Evolutionary conservation across 2,329 filamentous ascomycete species (phyloP).

Genomic region (Hypoxylon sp.): DNA sequence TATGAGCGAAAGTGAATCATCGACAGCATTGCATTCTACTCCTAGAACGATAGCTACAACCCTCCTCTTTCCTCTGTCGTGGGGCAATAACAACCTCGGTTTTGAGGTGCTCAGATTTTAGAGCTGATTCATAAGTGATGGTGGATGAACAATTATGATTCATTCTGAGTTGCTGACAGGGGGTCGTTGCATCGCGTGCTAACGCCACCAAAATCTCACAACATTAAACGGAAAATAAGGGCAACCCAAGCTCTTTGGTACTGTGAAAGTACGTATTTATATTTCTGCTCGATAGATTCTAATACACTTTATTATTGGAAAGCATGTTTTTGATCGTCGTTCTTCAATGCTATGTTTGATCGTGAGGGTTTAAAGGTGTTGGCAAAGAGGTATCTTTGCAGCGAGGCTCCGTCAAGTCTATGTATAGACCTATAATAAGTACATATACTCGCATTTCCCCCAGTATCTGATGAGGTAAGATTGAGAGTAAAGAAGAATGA

Average conservation of each 20-base stretch:
- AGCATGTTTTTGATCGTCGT: neutral
- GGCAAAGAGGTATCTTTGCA: neutral
- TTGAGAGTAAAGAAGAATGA: too few species aligned
- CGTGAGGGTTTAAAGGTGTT: neutral
- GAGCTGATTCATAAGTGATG: conserved; percentile 23
- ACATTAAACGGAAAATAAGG: too few species aligned
- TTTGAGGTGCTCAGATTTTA: neutral
- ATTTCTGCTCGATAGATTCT: neutral
- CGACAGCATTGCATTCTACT: neutral
- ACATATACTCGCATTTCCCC: neutral
- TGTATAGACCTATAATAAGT: neutral
- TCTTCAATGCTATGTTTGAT: neutral
- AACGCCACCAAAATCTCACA: neutral
- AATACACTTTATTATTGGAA: neutral
- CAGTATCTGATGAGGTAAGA: neutral
- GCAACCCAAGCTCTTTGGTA: neutral
- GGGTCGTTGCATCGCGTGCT: conserved; percentile 5
- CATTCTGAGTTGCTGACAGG: conserved; percentile 19
- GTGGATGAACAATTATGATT: conserved; percentile 37
- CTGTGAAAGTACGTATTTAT: neutral
- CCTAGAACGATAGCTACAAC: neutral
- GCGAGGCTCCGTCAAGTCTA: neutral
- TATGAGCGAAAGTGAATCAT: conserved; percentile 42
- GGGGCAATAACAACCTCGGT: neutral
- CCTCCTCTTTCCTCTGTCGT: neutral